These are phyloP conservation scores for Incumbomyces lentus DNA, from an alignment of 2,329 filamentous ascomycete genomes.

Conservation along the genomic window DNA sequence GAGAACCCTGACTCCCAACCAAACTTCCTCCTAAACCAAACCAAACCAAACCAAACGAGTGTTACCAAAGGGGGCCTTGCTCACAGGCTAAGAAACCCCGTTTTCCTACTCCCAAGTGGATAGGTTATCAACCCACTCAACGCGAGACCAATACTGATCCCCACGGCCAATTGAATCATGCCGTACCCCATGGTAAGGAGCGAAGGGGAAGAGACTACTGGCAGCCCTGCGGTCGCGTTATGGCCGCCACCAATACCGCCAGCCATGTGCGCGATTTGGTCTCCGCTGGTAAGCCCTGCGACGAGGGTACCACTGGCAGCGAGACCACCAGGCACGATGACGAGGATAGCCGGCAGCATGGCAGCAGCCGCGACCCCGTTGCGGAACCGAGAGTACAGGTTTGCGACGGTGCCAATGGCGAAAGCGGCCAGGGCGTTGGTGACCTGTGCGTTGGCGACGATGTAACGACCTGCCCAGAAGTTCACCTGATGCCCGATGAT, in stretches of 20 bases:
- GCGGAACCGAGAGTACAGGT: constrained; percentile 59
- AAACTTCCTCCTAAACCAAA: too few relatives aligned
- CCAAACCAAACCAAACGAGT: too few relatives aligned
- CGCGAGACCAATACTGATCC: constrained; percentile 37
- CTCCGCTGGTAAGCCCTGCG: constrained; percentile 43
- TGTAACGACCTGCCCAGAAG: constrained; percentile 57
- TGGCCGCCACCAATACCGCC: constrained; percentile 35
- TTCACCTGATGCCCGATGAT: constrained; percentile 65
- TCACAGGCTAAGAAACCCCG: constrained; percentile 36
- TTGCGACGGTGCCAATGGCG: constrained; percentile 64
- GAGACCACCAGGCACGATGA: constrained; percentile 51
- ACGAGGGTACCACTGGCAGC: constrained; percentile 48
- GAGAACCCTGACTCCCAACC: too few relatives aligned
- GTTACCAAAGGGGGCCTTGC: too few relatives aligned
- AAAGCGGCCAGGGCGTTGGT: constrained; percentile 69
- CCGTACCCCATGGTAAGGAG: constrained; percentile 33
- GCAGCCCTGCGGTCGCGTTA: constrained; percentile 19
- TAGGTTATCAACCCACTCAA: constrained; percentile 36
- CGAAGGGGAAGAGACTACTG: constrained; percentile 5
- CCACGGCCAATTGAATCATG: constrained; percentile 38
- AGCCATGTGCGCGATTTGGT: constrained; percentile 25
- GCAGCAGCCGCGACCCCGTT: constrained; percentile 74
- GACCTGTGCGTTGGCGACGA: constrained; percentile 61
- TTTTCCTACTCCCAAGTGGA: constrained; percentile 35
- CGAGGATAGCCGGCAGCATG: constrained; percentile 77